A percentile compares a stretch with the other conserved stretches of the same genome.
phyloP scores from a whole-genome alignment of 345 rosid genomes.

The Streptanthus diversifolius region DNA sequence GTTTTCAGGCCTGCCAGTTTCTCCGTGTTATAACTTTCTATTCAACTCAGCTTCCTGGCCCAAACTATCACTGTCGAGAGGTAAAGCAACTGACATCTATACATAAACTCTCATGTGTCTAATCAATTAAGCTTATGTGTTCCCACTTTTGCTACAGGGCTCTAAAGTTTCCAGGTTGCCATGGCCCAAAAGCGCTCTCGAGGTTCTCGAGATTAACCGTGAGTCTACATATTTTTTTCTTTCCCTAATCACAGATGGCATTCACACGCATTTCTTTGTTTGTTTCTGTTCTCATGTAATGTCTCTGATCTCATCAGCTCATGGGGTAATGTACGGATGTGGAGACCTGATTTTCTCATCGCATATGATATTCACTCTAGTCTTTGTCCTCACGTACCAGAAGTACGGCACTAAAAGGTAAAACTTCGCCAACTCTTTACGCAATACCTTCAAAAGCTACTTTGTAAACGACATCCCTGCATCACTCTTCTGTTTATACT shows the following conservation, averaged over 20 bases:
- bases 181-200: conserved; percentile 59
- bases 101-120: background rate
- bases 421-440: background rate
- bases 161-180: conserved; percentile 82
- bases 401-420: conserved; percentile 95
- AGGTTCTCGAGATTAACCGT: conserved; percentile 79
- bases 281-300: conserved; percentile 11
- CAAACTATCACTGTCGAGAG: conserved; percentile 96
- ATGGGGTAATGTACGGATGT: conserved; percentile 85
- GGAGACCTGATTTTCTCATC: conserved; percentile 99
- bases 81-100: conserved; percentile 35
- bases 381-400: conserved; percentile 91
- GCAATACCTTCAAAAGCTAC: background rate
- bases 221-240: conserved; percentile 19
- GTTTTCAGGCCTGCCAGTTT: conserved; percentile 70
- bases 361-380: conserved; percentile 94
- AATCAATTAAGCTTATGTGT: background rate
- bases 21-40: conserved; percentile 90
- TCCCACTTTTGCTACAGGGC: conserved; percentile 48
- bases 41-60: conserved; percentile 98
- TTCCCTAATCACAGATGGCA: background rate
- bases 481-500: conserved; percentile 13
- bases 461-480: background rate
- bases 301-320: conserved; percentile 58
- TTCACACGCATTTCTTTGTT: background rate